A percentile compares a stretch with the other conserved stretches of the same genome.
Conservation (phyloP, 495 filamentous ascomycete genomes). For the Lepidopterella palustris region DNA sequence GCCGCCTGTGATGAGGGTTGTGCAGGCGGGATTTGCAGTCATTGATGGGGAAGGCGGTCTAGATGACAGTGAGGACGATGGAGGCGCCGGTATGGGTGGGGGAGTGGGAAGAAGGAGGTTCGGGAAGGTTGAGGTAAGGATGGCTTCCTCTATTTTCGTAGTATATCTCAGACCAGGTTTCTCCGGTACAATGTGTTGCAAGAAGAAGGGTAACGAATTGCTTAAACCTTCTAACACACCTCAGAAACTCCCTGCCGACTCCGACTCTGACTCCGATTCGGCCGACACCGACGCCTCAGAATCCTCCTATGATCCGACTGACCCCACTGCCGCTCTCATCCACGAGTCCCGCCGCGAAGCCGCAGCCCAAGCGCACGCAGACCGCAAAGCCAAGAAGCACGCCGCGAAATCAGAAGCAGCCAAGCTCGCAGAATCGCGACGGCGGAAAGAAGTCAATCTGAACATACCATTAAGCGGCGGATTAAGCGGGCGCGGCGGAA, state of each 20-base stretch:
- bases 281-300: slow-evolving; percentile 9
- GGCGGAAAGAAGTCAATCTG: slow-evolving; percentile 54
- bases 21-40: slow-evolving; percentile 41
- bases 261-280: slow-evolving; percentile 26
- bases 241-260: slow-evolving; percentile 4
- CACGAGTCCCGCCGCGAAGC: slow-evolving; percentile 29
- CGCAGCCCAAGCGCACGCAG: slow-evolving; percentile 23
- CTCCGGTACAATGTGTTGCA: too few species aligned
- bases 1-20: slow-evolving; percentile 29
- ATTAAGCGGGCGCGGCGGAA: background rate
- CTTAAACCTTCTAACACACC: background rate
- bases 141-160: slow-evolving; percentile 10
- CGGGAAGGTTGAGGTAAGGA: slow-evolving; percentile 31
- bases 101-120: slow-evolving; percentile 43
- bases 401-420: slow-evolving; percentile 28
- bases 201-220: background rate
- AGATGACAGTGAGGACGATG: slow-evolving; percentile 22
- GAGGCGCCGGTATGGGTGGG: slow-evolving; percentile 11
- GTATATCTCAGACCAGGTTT: background rate
- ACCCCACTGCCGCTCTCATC: slow-evolving; percentile 38
- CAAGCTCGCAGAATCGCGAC: slow-evolving; percentile 43
- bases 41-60: slow-evolving; percentile 35
- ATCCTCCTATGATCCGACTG: slow-evolving; percentile 32
- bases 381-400: slow-evolving; percentile 32
- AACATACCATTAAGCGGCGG: slow-evolving; percentile 44